Percentiles rank a stretch among this genome's conserved stretches.
Conservation (phyloP, 371 early-diverging fungal genomes). For the Haplosporangium sp. region DNA sequence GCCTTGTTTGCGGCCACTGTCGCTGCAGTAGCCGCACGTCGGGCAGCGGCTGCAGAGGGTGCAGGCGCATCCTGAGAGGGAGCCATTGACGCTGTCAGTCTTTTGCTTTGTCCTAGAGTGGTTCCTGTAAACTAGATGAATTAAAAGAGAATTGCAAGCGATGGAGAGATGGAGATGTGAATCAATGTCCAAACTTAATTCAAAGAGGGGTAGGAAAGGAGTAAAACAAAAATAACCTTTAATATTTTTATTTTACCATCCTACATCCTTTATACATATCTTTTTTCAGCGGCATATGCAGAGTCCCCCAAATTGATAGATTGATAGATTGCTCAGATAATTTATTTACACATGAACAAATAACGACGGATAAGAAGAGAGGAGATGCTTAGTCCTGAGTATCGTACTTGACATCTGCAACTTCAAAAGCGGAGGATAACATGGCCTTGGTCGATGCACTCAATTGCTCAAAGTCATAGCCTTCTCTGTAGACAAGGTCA, state of each 20-base stretch:
- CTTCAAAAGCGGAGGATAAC: slow-evolving; percentile 50
- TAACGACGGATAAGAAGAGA: no score
- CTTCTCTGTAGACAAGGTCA: slow-evolving; percentile 54
- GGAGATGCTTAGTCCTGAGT: neutral
- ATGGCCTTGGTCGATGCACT: slow-evolving; percentile 53
- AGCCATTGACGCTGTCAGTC: slow-evolving; percentile 8
- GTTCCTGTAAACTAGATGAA: neutral
- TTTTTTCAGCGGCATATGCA: no score
- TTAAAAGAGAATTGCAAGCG: neutral
- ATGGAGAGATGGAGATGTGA: neutral
- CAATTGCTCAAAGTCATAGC: slow-evolving; percentile 58
- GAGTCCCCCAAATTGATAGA: no score
- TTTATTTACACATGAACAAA: slow-evolving; percentile 5
- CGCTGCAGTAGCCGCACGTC: slow-evolving; percentile 28
- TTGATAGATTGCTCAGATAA: neutral
- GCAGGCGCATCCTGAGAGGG: slow-evolving; percentile 16
- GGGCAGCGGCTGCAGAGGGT: slow-evolving; percentile 17
- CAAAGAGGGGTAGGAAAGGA: no score
- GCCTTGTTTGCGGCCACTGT: slow-evolving; percentile 19
- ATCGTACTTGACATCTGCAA: slow-evolving; percentile 48
- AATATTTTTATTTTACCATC: no score
- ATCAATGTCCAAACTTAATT: no score
- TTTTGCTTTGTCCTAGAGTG: neutral
- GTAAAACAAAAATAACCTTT: no score
- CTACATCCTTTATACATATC: no score